Conservation (phyloP, 2,329 filamentous ascomycete species). For the Fusarium sp. region DNA sequence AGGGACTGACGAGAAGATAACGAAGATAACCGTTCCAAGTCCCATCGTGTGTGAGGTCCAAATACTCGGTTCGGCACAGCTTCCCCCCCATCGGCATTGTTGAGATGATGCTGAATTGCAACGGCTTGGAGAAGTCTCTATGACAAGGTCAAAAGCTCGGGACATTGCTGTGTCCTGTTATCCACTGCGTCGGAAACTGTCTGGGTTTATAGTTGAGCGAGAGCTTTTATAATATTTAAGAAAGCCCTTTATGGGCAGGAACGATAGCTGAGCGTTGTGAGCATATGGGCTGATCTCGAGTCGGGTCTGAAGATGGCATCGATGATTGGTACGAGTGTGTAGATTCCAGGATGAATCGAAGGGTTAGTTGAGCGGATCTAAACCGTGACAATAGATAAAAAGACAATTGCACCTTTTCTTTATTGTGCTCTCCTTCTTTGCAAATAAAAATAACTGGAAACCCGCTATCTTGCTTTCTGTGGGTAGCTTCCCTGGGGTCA, state of each 20-base stretch:
- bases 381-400: not conserved
- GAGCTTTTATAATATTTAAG: too few species aligned
- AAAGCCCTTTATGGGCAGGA: not conserved
- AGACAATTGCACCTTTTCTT: not conserved
- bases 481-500: not conserved
- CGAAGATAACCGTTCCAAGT: too few species aligned
- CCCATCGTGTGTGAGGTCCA: too few species aligned
- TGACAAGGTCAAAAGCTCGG: not conserved
- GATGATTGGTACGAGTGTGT: not conserved
- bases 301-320: not conserved
- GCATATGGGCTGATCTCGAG: not conserved
- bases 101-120: too few species aligned
- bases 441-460: not conserved
- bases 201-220: too few species aligned
- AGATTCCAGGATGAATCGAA: not conserved
- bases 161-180: too few species aligned
- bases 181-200: not conserved
- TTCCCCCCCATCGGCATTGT: too few species aligned
- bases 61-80: too few species aligned
- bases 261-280: not conserved
- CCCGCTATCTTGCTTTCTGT: too few species aligned
- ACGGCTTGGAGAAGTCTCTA: not conserved
- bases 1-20: too few species aligned
- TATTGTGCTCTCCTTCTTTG: not conserved
- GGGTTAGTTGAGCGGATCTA: not conserved